Evolutionary conservation across 768 basidiomycete genomes (phyloP).

Genomic region (Mycena metata): DNA sequence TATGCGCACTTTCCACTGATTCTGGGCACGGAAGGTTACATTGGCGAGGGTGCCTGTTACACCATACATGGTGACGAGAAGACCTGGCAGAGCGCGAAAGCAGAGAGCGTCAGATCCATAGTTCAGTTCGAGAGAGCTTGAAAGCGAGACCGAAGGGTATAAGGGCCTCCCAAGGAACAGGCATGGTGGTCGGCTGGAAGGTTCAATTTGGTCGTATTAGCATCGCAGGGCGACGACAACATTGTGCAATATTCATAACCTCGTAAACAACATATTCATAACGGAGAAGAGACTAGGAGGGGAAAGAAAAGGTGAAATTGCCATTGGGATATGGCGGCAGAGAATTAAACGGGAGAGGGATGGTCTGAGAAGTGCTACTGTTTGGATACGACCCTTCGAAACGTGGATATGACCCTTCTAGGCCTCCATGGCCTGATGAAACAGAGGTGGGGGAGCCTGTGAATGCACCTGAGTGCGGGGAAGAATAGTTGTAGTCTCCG

Average conservation of each 20-base stretch:
- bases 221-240: neutral
- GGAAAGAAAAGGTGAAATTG: neutral
- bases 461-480: slow-evolving; percentile 13
- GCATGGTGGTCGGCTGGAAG: slow-evolving; percentile 67
- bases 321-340: neutral
- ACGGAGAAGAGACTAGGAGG: neutral
- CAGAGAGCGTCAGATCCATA: slow-evolving; percentile 30
- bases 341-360: slow-evolving; percentile 22
- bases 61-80: slow-evolving; percentile 90
- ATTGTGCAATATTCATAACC: neutral
- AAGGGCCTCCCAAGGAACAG: slow-evolving; percentile 97
- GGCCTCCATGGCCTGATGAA: slow-evolving; percentile 5
- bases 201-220: slow-evolving; percentile 14
- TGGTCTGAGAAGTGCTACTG: slow-evolving; percentile 4
- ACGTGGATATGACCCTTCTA: slow-evolving; percentile 2
- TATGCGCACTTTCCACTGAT: slow-evolving; percentile 85
- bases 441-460: slow-evolving; percentile 15
- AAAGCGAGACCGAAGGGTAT: slow-evolving; percentile 86
- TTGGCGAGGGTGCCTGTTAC: slow-evolving; percentile 91
- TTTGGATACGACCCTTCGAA: neutral
- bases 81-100: slow-evolving; percentile 60
- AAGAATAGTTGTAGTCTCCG: slow-evolving; percentile 16
- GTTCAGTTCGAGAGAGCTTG: slow-evolving; percentile 16
- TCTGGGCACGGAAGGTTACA: slow-evolving; percentile 82
- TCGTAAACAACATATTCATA: neutral